Evolutionary conservation across 2,329 filamentous ascomycete species (phyloP).

Genomic region (Helotiales sp.): DNA sequence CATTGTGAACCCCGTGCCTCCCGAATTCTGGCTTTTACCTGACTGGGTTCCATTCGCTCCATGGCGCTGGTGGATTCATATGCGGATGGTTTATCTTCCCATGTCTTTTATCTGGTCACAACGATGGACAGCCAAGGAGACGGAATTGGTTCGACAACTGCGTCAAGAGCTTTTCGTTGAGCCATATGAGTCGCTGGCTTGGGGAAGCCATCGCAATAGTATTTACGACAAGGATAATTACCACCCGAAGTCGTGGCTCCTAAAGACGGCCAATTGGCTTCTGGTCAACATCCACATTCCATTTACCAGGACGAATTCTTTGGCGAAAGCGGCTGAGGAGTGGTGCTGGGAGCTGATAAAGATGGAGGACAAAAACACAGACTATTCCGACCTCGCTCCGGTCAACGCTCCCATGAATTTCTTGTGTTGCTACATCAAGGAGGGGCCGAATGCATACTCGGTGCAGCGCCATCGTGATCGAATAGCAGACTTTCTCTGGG

Average conservation of each 20-base stretch:
- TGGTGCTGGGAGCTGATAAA: constrained; percentile 82
- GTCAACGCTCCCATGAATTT: constrained; percentile 91
- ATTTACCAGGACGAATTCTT: constrained; percentile 64
- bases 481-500: constrained; percentile 84
- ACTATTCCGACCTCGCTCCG: constrained; percentile 81
- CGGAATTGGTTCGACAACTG: constrained; percentile 69
- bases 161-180: constrained; percentile 81
- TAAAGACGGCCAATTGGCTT: constrained; percentile 77
- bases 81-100: constrained; percentile 91
- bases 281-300: constrained; percentile 80
- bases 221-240: constrained; percentile 84
- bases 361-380: constrained; percentile 91
- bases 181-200: constrained; percentile 76
- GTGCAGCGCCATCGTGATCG: constrained; percentile 79
- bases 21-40: constrained; percentile 89
- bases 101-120: constrained; percentile 92
- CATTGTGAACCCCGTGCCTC: constrained; percentile 89
- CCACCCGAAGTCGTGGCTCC: constrained; percentile 83
- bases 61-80: constrained; percentile 98
- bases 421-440: constrained; percentile 79
- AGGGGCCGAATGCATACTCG: constrained; percentile 72
- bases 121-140: constrained; percentile 74
- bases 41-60: constrained; percentile 89
- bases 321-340: constrained; percentile 73
- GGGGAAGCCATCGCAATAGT: constrained; percentile 75